These are phyloP conservation scores for Russula emetica DNA, from an alignment of 768 basidiomycete species.

Conservation along the genomic window DNA sequence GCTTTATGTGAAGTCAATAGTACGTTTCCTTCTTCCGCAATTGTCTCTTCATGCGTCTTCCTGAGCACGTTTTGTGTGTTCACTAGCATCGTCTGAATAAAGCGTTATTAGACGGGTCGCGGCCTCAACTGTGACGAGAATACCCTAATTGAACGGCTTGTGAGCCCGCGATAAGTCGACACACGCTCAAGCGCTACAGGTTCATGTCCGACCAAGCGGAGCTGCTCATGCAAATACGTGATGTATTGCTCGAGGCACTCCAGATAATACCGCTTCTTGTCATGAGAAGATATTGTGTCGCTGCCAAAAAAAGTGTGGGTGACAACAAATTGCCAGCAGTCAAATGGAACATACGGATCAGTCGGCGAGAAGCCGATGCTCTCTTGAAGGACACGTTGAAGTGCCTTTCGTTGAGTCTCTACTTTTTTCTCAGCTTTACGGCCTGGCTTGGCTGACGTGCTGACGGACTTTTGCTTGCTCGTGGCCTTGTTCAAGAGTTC, in stretches of 20 bases:
- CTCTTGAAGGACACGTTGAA: constrained; percentile 54
- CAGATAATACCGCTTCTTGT: constrained; percentile 70
- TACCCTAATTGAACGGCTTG: constrained; percentile 61
- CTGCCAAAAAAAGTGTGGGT: constrained; percentile 34
- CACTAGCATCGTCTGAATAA: constrained; percentile 56
- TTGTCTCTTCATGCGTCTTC: constrained; percentile 47
- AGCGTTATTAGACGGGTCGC: neutral
- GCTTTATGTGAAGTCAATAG: constrained; percentile 10
- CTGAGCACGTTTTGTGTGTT: constrained; percentile 60
- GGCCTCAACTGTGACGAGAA: constrained; percentile 8
- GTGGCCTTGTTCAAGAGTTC: constrained; percentile 50
- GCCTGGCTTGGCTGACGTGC: constrained; percentile 4
- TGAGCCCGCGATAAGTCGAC: constrained; percentile 49
- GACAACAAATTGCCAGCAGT: neutral
- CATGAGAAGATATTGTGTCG: constrained; percentile 73
- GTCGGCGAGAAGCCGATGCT: constrained; percentile 54
- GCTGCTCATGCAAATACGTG: constrained; percentile 57
- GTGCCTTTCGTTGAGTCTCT: constrained; percentile 53
- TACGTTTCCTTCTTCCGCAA: constrained; percentile 56
- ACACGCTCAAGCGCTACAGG: constrained; percentile 51
- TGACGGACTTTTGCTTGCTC: constrained; percentile 22
- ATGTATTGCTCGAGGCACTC: constrained; percentile 72
- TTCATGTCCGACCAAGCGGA: constrained; percentile 45
- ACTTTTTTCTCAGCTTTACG: constrained; percentile 24
- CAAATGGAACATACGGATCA: constrained; percentile 49